phyloP scores from a whole-genome alignment of 805 yeast species.

The Isabelozyma heimii region DNA sequence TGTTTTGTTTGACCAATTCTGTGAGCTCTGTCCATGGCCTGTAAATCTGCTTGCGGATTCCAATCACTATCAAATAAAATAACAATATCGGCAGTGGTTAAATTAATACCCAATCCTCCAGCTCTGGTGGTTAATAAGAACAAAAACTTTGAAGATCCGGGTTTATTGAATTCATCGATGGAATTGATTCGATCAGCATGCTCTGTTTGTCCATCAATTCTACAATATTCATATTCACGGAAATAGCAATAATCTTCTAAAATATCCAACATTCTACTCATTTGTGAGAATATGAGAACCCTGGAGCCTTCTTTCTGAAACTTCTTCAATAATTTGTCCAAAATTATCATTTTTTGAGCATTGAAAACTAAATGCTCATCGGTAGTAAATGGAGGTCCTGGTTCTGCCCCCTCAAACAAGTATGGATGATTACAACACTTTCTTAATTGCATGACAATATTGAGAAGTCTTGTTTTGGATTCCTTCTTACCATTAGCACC shows the following conservation, averaged over 20 bases:
- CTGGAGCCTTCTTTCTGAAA: constrained; percentile 69
- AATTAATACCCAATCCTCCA: constrained; percentile 85
- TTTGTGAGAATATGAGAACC: constrained; percentile 76
- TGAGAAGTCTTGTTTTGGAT: constrained; percentile 69
- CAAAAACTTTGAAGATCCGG: constrained; percentile 68
- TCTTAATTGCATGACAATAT: constrained; percentile 81
- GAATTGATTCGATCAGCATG: constrained; percentile 73
- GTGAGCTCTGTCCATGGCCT: constrained; percentile 89
- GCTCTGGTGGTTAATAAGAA: constrained; percentile 81
- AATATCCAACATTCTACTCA: constrained; percentile 80
- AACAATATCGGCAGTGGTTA: constrained; percentile 79
- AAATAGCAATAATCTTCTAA: constrained; percentile 76
- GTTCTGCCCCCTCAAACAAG: constrained; percentile 83
- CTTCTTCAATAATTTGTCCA: constrained; percentile 64
- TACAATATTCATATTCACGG: constrained; percentile 66
- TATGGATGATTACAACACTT: constrained; percentile 87
- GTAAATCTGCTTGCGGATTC: constrained; percentile 89
- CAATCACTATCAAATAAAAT: constrained; percentile 78
- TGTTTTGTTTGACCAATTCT: constrained; percentile 86
- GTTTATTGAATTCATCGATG: constrained; percentile 78
- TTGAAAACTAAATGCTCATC: constrained; percentile 79
- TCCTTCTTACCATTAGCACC: constrained; percentile 77
- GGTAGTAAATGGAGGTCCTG: constrained; percentile 85
- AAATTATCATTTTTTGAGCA: constrained; percentile 66
- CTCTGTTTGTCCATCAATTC: constrained; percentile 83